phyloP scores from a whole-genome alignment of 75 land plant species.

The Adiantum capillusveneris region DNA sequence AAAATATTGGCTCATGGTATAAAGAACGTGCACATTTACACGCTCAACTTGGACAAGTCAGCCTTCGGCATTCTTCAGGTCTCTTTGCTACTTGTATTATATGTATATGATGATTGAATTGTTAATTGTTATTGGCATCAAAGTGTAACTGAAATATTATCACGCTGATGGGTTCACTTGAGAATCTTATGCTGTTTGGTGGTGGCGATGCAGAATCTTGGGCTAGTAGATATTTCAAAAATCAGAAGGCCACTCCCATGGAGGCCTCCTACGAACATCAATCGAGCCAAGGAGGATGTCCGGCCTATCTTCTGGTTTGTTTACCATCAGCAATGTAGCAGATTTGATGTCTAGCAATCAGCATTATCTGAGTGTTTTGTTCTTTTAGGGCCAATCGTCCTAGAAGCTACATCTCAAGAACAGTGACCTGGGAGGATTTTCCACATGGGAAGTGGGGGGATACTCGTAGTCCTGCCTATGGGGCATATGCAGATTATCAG shows the following conservation, averaged over 20 bases:
- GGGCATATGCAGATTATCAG: conserved; percentile 77
- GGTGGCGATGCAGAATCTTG: conserved; percentile 64
- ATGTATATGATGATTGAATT: no score
- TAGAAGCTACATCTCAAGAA: conserved; percentile 84
- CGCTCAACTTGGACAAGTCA: conserved; percentile 90
- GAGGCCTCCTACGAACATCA: conserved; percentile 80
- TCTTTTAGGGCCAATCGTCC: conserved; percentile 89
- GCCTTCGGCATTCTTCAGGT: conserved; percentile 83
- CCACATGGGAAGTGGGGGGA: conserved; percentile 90
- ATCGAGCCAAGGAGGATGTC: conserved; percentile 79
- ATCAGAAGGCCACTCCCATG: conserved; percentile 77
- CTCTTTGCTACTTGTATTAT: neutral
- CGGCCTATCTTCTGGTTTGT: conserved; percentile 94
- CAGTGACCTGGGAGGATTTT: conserved; percentile 75
- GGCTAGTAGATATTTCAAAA: conserved; percentile 70
- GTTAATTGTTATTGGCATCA: no score
- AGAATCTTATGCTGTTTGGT: neutral
- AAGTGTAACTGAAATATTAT: no score
- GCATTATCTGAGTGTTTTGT: no score
- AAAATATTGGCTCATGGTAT: conserved; percentile 90
- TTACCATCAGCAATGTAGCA: neutral
- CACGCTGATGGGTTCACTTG: neutral
- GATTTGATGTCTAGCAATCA: no score
- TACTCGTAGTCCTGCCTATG: conserved; percentile 81
- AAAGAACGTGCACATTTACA: conserved; percentile 77